Base-by-base conservation (phyloP, 495 filamentous ascomycete species). In the Neurospora sublineolata region DNA sequence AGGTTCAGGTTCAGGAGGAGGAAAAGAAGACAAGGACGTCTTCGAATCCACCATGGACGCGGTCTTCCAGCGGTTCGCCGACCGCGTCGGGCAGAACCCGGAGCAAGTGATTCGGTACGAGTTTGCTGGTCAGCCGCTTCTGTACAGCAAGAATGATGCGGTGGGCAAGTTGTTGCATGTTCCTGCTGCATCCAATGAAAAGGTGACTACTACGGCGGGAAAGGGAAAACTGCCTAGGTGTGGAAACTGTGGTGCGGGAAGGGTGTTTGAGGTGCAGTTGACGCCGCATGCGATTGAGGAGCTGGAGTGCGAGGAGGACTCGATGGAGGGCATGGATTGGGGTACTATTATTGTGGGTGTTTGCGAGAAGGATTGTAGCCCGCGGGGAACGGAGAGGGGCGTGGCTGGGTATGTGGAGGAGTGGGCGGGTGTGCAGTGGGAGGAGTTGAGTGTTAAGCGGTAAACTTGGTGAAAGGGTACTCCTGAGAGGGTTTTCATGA, bases 401-500 rank as follows among this genome's bases (percentile, higher is more conserved):
- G 75, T 76, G 76, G 78, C 74, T 37, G 79, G 75, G 1, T 97
- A 93, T 82, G 75, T 93, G 46, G 96, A 97, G 83, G 95, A 99
- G 82, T 97, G 96, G 94, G 90, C 87, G 23, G 94, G 95, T 9
- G 95, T 97, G 77, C 95, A 98, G 83, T 99, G 94, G 95, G 95
- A 98, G 84, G 93, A 97, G 80, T 77, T 84, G 74, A 75, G 69
- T 18, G 76, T 75, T 8, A 75, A 76, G 73, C 72, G 79, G 75
- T 78, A 76, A 42, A 20, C 1, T 16, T 16, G 4, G 39, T 40
- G 33, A 33, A 44, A 46, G 7, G 40, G 39, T 6, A 44, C 41
- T 44, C 33, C 5, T 36, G 33, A 36, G 33, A 36, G 33, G 33
- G 0, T 36, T 3, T 7, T n/a, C 41, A 10, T 20, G 41, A 44